Conservation (phyloP, 768 basidiomycete species). For the Auriculariales sp. region DNA sequence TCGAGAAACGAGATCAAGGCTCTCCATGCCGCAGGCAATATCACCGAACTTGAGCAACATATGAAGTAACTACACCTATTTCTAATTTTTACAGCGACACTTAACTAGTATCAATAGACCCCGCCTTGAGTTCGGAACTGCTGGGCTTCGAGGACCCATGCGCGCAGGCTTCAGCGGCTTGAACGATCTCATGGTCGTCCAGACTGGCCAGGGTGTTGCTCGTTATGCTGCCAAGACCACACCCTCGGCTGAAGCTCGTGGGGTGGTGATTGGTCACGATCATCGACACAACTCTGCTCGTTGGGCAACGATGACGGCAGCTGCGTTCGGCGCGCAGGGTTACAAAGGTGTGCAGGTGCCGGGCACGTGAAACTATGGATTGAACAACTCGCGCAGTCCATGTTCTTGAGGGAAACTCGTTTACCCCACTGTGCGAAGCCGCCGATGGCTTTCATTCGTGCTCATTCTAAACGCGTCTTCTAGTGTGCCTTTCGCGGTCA, state of each 20-base stretch:
- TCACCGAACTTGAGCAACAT: constrained; percentile 36
- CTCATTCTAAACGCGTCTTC: constrained; percentile 3
- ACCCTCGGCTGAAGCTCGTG: constrained; percentile 35
- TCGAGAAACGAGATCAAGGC: constrained; percentile 35
- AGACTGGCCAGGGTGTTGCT: constrained; percentile 73
- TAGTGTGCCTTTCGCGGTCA: constrained; percentile 72
- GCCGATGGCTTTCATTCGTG: background rate
- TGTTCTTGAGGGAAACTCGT: constrained; percentile 56
- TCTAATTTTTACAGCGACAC: background rate
- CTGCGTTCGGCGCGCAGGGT: constrained; percentile 46
- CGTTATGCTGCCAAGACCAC: constrained; percentile 50
- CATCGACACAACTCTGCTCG: constrained; percentile 67
- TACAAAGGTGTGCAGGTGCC: constrained; percentile 27
- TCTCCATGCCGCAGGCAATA: constrained; percentile 28
- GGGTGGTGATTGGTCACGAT: constrained; percentile 76
- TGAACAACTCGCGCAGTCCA: constrained; percentile 10
- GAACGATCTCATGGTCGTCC: constrained; percentile 76
- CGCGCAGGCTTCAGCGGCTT: constrained; percentile 83
- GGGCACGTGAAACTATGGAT: too few relatives aligned
- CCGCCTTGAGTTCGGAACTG: constrained; percentile 79
- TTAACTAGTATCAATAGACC: constrained; percentile 10
- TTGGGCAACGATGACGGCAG: constrained; percentile 66
- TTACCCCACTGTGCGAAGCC: constrained; percentile 61
- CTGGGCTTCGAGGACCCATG: constrained; percentile 70
- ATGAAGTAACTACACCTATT: constrained; percentile 27